A percentile compares a stretch with the other conserved stretches of the same genome.
Evolutionary conservation across 139 green algal genomes (phyloP).

Genomic region (Chlamydomonas incerta): DNA sequence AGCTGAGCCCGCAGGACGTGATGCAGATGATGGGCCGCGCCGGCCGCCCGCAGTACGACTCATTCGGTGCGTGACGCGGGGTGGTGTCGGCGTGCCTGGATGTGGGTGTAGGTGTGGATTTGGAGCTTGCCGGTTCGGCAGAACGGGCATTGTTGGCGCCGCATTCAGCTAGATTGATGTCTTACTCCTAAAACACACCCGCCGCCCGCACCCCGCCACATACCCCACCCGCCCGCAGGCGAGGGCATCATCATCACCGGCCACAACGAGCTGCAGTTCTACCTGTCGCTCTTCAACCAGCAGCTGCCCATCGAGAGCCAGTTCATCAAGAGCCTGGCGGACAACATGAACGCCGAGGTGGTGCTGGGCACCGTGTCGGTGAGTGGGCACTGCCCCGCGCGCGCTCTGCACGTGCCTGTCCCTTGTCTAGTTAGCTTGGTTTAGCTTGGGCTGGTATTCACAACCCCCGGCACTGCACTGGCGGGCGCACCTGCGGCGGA

Average conservation of each 20-base stretch:
- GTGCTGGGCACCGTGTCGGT: conserved; percentile 89
- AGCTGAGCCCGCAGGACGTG: conserved; percentile 95
- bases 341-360: conserved; percentile 98
- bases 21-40: conserved; percentile 99
- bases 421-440: no score
- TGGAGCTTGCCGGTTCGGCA: no score
- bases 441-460: no score
- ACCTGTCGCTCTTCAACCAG: conserved; percentile 97
- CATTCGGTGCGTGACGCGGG: conserved; percentile 71
- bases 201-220: neutral
- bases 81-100: no score
- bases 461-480: no score
- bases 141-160: no score
- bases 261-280: conserved; percentile 97
- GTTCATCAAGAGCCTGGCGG: conserved; percentile 86
- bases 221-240: neutral
- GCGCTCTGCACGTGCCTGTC: no score
- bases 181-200: neutral
- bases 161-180: no score
- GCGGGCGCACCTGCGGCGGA: no score
- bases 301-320: conserved; percentile 99
- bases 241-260: conserved; percentile 97
- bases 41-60: conserved; percentile 96
- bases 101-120: no score
- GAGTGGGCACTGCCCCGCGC: conserved; percentile 17